Conservation (phyloP, 768 basidiomycete species). For the Tylopilus sp. region DNA sequence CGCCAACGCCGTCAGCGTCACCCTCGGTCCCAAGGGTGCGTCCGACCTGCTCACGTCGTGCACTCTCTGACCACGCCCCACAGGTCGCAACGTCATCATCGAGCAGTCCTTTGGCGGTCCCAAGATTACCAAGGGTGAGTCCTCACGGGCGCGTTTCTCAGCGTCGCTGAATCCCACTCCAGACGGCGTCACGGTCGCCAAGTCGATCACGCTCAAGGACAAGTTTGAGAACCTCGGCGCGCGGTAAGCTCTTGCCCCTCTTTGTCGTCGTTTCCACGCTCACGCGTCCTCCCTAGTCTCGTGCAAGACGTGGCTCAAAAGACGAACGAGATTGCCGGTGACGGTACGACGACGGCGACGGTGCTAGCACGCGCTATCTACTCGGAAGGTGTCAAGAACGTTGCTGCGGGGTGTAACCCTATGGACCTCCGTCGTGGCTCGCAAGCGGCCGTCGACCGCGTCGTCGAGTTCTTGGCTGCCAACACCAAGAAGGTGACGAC, state of each 20-base stretch:
- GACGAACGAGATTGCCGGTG: slow-evolving; percentile 96
- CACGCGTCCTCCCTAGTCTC: slow-evolving; percentile 50
- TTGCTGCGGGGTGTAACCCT: slow-evolving; percentile 98
- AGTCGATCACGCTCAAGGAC: slow-evolving; percentile 90
- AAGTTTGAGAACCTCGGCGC: slow-evolving; percentile 99
- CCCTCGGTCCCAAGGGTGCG: slow-evolving; percentile 88
- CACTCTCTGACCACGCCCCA: neutral
- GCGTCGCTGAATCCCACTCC: neutral
- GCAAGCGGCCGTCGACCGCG: slow-evolving; percentile 94
- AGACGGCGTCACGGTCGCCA: slow-evolving; percentile 99
- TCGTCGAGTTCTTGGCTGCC: slow-evolving; percentile 83
- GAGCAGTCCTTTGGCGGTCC: slow-evolving; percentile 88
- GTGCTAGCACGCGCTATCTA: slow-evolving; percentile 97
- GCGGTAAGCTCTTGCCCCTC: slow-evolving; percentile 55
- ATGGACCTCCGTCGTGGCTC: slow-evolving; percentile 99
- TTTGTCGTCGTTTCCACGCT: slow-evolving; percentile 1
- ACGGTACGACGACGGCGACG: slow-evolving; percentile 97
- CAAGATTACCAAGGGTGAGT: slow-evolving; percentile 92
- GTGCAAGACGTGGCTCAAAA: slow-evolving; percentile 95
- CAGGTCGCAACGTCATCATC: slow-evolving; percentile 97
- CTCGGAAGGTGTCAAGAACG: slow-evolving; percentile 98
- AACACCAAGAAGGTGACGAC: slow-evolving; percentile 96
- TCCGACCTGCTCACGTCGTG: neutral
- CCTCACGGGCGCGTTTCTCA: too few species aligned
- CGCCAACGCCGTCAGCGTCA: slow-evolving; percentile 95